Conservation (phyloP, 768 basidiomycete species). For the Auricularia cornea region DNA sequence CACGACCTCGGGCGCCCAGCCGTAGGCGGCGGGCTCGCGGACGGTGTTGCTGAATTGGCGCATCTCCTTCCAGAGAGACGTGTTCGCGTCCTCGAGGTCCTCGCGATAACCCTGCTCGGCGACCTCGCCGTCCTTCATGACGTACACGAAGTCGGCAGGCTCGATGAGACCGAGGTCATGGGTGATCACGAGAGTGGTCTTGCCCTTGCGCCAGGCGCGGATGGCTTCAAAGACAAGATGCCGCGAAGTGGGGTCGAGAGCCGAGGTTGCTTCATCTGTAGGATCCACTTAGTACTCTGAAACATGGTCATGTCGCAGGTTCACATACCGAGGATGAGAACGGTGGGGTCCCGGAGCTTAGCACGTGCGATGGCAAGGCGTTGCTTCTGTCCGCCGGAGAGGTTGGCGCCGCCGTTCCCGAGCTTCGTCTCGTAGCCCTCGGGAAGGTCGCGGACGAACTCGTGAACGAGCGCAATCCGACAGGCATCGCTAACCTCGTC, state of each 20-base stretch:
- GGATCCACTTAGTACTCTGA: constrained; percentile 9
- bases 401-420: constrained; percentile 61
- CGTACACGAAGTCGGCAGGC: constrained; percentile 78
- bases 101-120: constrained; percentile 81
- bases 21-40: constrained; percentile 27
- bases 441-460: constrained; percentile 77
- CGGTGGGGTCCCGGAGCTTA: constrained; percentile 72
- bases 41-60: neutral
- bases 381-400: constrained; percentile 92
- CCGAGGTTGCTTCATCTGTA: constrained; percentile 41
- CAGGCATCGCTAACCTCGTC: constrained; percentile 76
- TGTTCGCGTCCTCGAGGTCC: constrained; percentile 50
- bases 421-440: constrained; percentile 81
- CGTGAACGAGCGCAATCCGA: constrained; percentile 75
- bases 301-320: neutral
- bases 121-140: constrained; percentile 71
- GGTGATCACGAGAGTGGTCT: constrained; percentile 89
- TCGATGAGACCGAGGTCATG: constrained; percentile 86
- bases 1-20: constrained; percentile 22
- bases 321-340: constrained; percentile 80
- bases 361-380: constrained; percentile 84
- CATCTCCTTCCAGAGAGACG: neutral
- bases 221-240: constrained; percentile 65
- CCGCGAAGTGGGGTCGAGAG: constrained; percentile 77
- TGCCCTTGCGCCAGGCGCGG: constrained; percentile 60